Percentiles rank a stretch among this genome's conserved stretches.
phyloP scores from a whole-genome alignment of 345 rosid species.

The Moringa oleifera region DNA sequence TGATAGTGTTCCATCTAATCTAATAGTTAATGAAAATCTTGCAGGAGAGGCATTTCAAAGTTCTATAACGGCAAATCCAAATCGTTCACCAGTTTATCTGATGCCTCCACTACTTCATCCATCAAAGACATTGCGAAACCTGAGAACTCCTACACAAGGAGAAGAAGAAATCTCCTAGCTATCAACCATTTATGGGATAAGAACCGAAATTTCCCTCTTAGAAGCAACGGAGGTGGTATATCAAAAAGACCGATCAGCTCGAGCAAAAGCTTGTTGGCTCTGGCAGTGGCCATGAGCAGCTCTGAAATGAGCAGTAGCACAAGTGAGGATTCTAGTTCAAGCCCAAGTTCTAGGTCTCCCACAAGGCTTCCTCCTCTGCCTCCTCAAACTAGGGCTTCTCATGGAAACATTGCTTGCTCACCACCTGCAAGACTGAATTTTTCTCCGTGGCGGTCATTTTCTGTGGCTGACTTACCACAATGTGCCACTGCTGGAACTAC shows the following conservation, averaged over 20 bases:
- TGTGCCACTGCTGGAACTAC: constrained; percentile 19
- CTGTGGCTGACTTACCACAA: constrained; percentile 56
- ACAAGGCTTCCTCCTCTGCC: constrained; percentile 66
- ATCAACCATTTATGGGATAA: constrained; percentile 63
- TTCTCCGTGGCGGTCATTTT: constrained; percentile 53
- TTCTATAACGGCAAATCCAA: constrained; percentile 82
- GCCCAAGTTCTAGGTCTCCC: constrained; percentile 45
- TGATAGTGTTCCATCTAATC: too few species aligned
- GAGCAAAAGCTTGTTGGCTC: constrained; percentile 62
- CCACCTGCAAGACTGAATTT: constrained; percentile 21
- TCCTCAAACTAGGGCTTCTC: constrained; percentile 38
- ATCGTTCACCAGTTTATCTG: constrained; percentile 58
- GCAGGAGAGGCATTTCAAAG: constrained; percentile 79
- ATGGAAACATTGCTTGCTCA: constrained; percentile 20
- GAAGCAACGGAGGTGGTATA: constrained; percentile 39
- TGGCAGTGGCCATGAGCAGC: constrained; percentile 60
- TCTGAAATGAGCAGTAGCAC: constrained; percentile 54
- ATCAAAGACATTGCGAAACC: constrained; percentile 66
- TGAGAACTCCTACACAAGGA: constrained; percentile 57
- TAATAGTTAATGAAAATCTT: too few species aligned
- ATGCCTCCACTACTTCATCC: constrained; percentile 41
- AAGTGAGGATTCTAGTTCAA: constrained; percentile 46
- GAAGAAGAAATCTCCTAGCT: constrained; percentile 53
- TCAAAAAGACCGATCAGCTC: constrained; percentile 55
- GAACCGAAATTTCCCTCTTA: constrained; percentile 24